These are phyloP conservation scores for Claviceps cyperi DNA, from an alignment of 2,329 filamentous ascomycete species.

Conservation along the genomic window DNA sequence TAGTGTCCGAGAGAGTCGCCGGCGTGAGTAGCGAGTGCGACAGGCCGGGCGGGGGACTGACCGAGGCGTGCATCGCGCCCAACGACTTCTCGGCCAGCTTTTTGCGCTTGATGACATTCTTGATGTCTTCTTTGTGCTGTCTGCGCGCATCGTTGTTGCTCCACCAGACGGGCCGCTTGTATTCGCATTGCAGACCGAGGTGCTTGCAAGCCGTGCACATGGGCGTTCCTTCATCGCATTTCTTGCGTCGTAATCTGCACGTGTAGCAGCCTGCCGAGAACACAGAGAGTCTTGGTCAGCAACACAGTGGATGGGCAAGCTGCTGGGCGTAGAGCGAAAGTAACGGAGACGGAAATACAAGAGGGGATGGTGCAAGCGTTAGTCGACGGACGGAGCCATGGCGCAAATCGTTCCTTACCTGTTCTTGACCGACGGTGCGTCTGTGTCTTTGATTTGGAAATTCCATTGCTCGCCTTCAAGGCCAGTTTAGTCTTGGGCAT, in stretches of 20 bases:
- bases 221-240: slow-evolving; percentile 52
- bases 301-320: background rate
- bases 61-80: slow-evolving; percentile 37
- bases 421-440: slow-evolving; percentile 90
- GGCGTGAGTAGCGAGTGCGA: slow-evolving; percentile 73
- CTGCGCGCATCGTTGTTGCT: slow-evolving; percentile 77
- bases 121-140: slow-evolving; percentile 86
- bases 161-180: slow-evolving; percentile 97
- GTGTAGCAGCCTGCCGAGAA: slow-evolving; percentile 46
- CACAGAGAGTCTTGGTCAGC: slow-evolving; percentile 2
- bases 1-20: slow-evolving; percentile 62
- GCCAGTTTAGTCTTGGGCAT: slow-evolving; percentile 43
- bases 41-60: slow-evolving; percentile 59
- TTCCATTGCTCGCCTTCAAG: slow-evolving; percentile 37
- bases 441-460: slow-evolving; percentile 59
- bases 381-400: background rate
- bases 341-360: background rate
- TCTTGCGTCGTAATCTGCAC: slow-evolving; percentile 51
- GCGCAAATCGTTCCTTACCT: slow-evolving; percentile 37
- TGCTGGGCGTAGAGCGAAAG: slow-evolving; percentile 9
- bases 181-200: slow-evolving; percentile 81
- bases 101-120: slow-evolving; percentile 93
- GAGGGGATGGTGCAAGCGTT: background rate
- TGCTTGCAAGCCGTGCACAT: slow-evolving; percentile 52
- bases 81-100: slow-evolving; percentile 81